These are phyloP conservation scores for Hortiboletus rubellus DNA, from an alignment of 1,284 basidiomycete genomes.

Conservation along the genomic window DNA sequence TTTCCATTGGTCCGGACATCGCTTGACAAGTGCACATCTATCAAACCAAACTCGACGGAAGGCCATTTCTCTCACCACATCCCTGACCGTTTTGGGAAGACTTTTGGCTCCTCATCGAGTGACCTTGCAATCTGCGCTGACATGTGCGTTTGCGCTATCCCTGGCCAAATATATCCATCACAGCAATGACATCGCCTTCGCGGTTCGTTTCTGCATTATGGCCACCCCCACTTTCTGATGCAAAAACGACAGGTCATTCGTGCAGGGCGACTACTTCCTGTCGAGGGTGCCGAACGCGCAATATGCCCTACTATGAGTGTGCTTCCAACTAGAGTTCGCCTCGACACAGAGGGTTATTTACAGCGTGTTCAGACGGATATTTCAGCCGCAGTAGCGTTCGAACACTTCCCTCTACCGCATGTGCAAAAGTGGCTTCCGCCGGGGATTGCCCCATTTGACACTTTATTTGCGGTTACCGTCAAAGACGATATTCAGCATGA, in stretches of 20 bases:
- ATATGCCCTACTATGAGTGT: slow-evolving; percentile 46
- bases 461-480: slow-evolving; percentile 47
- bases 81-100: slow-evolving; percentile 36
- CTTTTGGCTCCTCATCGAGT: slow-evolving; percentile 39
- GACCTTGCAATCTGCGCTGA: slow-evolving; percentile 47
- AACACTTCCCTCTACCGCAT: slow-evolving; percentile 45
- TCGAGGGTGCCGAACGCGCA: slow-evolving; percentile 41
- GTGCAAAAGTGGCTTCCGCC: slow-evolving; percentile 49
- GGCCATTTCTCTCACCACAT: slow-evolving; percentile 25
- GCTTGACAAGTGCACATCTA: slow-evolving; percentile 15
- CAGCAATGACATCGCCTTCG: slow-evolving; percentile 43
- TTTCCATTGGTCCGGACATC: slow-evolving; percentile 37
- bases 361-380: slow-evolving; percentile 41
- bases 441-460: slow-evolving; percentile 41
- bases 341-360: slow-evolving; percentile 31
- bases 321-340: slow-evolving; percentile 43
- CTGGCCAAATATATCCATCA: slow-evolving; percentile 28
- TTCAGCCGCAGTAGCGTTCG: slow-evolving; percentile 41
- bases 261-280: slow-evolving; percentile 46
- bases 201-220: slow-evolving; percentile 36
- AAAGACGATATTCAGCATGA: slow-evolving; percentile 28
- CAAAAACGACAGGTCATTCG: slow-evolving; percentile 43
- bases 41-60: slow-evolving; percentile 21
- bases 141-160: slow-evolving; percentile 42
- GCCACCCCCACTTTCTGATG: background rate